Base-by-base conservation (phyloP, 345 rosid genomes). In the Eucalyptus brandiana region DNA sequence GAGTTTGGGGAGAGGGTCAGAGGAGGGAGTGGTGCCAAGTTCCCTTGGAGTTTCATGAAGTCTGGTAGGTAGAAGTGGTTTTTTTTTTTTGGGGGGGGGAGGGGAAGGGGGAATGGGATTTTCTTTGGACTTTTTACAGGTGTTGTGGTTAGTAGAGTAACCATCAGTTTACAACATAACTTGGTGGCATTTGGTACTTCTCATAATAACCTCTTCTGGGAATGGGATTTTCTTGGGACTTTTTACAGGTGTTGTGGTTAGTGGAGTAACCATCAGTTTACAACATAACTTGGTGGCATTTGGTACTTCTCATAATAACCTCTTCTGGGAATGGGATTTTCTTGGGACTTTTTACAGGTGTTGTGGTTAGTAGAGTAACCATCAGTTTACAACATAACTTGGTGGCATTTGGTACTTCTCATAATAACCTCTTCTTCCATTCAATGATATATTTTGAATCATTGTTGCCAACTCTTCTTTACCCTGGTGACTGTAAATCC, bases 21-120 rank as follows among this genome's bases (percentile, higher is more conserved):
- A 45, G 50, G 87, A 45, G 50, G 88, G 44, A 83, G 56, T 9
- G 87, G 58, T 34, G 89, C 91, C 18, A 96, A 95, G 92, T 94
- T 96, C 86, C 97, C 96, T 5, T 96, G 99, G 99, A 96, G 96
- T 91, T 96, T 93, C 91, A 94, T 95, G 98, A 93, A 58, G 67
- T 54, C 91, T 19, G 87, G 86, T 80, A 89, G 94, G 93, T 87
- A 93, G 94, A 91, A 90, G 60, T 86, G 86, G 23, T 30, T 0
- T 19, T 19, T 7, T 7, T 47, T 0, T 24, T 19, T 87, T 89
- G 26, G 9, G 19, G 9, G 9, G 51, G 88, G 5, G 1, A n/a
- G n/a, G n/a, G n/a, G n/a, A n/a, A n/a, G n/a, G n/a, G n/a, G n/a
- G n/a, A n/a, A n/a, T 21, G 28, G 60, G 54, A 3, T 6, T 54